These are phyloP conservation scores for Linanthus parryae DNA, from an alignment of 148 eudicot species.

Conservation along the genomic window DNA sequence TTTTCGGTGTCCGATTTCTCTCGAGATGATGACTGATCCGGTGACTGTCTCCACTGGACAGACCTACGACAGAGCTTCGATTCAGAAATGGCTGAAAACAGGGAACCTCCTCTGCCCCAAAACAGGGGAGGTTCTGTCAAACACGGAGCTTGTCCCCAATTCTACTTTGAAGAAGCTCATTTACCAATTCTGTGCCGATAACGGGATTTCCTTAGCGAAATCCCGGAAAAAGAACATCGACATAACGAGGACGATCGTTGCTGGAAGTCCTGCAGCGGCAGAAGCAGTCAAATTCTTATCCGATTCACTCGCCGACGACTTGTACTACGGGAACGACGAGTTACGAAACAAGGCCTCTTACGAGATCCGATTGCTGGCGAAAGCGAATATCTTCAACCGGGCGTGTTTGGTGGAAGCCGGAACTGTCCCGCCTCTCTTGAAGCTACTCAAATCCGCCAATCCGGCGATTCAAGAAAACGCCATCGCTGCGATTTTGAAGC, in stretches of 20 bases:
- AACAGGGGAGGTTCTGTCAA: constrained; percentile 58
- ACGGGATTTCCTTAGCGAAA: constrained; percentile 54
- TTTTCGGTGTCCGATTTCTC: constrained; percentile 85
- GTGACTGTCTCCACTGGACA: constrained; percentile 71
- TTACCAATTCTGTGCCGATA: constrained; percentile 51
- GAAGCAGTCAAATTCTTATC: constrained; percentile 43
- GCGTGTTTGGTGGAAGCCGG: constrained; percentile 51
- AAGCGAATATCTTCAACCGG: constrained; percentile 56
- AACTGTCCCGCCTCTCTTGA: constrained; percentile 44
- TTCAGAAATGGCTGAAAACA: constrained; percentile 65
- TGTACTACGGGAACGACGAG: constrained; percentile 38
- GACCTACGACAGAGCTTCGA: constrained; percentile 73
- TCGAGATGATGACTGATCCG: constrained; percentile 85
- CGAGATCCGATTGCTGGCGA: constrained; percentile 62
- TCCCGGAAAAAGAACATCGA: constrained; percentile 37
- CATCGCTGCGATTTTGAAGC: constrained; percentile 61
- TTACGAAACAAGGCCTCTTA: constrained; percentile 62
- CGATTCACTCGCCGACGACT: constrained; percentile 37
- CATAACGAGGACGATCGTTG: constrained; percentile 25
- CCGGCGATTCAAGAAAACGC: constrained; percentile 49
- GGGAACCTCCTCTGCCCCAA: constrained; percentile 73
- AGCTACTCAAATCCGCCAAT: constrained; percentile 44
- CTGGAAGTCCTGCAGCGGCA: constrained; percentile 34
- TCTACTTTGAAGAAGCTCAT: constrained; percentile 50
- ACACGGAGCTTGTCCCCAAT: constrained; percentile 62